Evolutionary conservation across 2,329 filamentous ascomycete genomes (phyloP).

Genomic region (Beauveria australis): DNA sequence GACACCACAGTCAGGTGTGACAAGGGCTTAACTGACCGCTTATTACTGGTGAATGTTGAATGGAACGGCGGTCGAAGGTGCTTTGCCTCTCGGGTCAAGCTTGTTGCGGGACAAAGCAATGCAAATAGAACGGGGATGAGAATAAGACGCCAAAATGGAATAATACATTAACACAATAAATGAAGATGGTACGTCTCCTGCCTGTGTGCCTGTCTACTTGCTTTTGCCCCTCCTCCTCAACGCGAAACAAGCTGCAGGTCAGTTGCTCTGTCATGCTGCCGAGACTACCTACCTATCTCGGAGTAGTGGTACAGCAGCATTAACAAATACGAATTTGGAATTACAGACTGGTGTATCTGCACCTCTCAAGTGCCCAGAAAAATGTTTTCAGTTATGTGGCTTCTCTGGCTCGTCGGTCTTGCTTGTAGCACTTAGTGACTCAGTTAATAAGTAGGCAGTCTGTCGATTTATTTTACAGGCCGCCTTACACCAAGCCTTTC

Average conservation of each 20-base stretch:
- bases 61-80: too few relatives aligned
- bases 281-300: neutral
- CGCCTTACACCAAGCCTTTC: too few relatives aligned
- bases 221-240: neutral
- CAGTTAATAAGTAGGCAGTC: too few relatives aligned
- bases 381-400: neutral
- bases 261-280: neutral
- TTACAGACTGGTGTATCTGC: neutral
- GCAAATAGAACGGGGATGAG: neutral
- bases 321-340: neutral
- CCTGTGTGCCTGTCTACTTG: neutral
- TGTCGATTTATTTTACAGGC: too few relatives aligned
- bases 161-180: neutral
- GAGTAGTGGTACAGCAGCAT: neutral
- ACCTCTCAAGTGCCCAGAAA: neutral
- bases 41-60: too few relatives aligned
- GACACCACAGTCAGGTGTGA: neutral
- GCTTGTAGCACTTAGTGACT: too few relatives aligned
- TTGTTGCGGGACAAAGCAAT: neutral
- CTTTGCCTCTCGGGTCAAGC: neutral
- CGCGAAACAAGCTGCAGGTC: slow-evolving; percentile 5
- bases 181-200: neutral
- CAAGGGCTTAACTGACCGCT: neutral
- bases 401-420: neutral
- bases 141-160: neutral